Evolutionary conservation across 371 early-diverging fungal genomes (phyloP).

Genomic region (Umbelopsis sp.): DNA sequence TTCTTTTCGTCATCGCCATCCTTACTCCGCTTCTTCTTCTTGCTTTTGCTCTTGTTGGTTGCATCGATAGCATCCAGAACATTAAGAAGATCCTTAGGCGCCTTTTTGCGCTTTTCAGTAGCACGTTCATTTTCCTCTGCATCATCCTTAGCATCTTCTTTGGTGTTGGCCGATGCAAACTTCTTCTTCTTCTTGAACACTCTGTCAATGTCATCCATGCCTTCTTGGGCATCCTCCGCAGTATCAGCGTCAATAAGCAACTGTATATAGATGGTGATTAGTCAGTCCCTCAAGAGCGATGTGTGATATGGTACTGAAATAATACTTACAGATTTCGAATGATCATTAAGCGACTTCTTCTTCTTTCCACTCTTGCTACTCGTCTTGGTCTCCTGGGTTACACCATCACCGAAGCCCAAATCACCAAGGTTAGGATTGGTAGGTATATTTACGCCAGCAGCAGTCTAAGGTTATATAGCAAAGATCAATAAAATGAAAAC

Average conservation of each 20-base stretch:
- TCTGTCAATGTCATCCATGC: conserved; percentile 37
- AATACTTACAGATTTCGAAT: conserved; percentile 29
- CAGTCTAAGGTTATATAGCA: conserved; percentile 21
- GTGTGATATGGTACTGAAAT: not conserved
- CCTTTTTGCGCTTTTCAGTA: conserved; percentile 38
- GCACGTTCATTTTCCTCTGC: conserved; percentile 21
- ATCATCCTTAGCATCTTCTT: not conserved
- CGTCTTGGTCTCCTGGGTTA: conserved; percentile 35
- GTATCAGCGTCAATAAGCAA: not conserved
- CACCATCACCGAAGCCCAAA: conserved; percentile 52
- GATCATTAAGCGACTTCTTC: conserved; percentile 40
- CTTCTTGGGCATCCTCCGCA: conserved; percentile 43
- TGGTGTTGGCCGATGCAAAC: conserved; percentile 20
- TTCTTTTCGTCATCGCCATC: conserved; percentile 36
- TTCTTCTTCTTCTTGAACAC: conserved; percentile 45
- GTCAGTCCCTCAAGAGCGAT: not conserved
- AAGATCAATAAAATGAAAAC: conserved; percentile 21
- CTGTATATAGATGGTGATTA: not conserved
- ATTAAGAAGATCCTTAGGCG: conserved; percentile 32
- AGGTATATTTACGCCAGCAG: conserved; percentile 28
- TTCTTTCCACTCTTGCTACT: conserved; percentile 42
- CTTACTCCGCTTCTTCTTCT: conserved; percentile 37
- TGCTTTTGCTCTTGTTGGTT: conserved; percentile 51
- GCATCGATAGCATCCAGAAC: conserved; percentile 49
- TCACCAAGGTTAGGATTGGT: conserved; percentile 48